Evolutionary conservation across 2,329 filamentous ascomycete species (phyloP), one percentile per base, ranked within the genome.

Genomic region (Aspergillus ibericus): DNA sequence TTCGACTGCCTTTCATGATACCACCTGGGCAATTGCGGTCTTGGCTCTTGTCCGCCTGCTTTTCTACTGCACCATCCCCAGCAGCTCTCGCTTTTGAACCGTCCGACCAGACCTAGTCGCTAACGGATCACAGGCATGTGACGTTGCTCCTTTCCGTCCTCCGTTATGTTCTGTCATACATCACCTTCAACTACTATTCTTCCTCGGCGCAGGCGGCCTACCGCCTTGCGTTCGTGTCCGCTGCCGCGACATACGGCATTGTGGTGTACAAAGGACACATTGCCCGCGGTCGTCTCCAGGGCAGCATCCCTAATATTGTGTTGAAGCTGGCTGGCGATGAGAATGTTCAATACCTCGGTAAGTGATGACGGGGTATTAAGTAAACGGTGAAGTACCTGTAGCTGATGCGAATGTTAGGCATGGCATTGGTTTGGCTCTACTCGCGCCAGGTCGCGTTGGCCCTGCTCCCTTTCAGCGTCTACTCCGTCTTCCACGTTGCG

Each of bases 211-310:
- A 85, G 66, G 88, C 95, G 76, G 89, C 89, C 58, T 99, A 99
- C 81, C 93, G 95, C 70, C 85, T 89, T 55, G 91, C 93, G 58
- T 99, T 99, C 76, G 67, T 97, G 68, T 88, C 93, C 2, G 95
- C 95, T 5, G 92, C 92, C 49, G 86, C 87, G 51, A 98, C 95
- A 10, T 99, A 99, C 77, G 93, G 95, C 66, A 98, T 99, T 66
- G 95, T 99, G 51, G 93, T 99, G 62, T 98, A 96, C 84, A 99
- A 99, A 86, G 93, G 92, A 59, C 91, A 93, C 82, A 88, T 93
- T 66, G 91, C 93, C 68, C 89, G 92, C 66, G 84, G 90, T 68
- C 90, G 91, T 83, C 83, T 87, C 51, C 88, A 89, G 64, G 86
- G 82, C 61, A 87, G 81, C 74, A 77, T 87, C 69, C 85, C 83